Conservation (phyloP, 2,329 filamentous ascomycete genomes). For the Penicillium decumbens region DNA sequence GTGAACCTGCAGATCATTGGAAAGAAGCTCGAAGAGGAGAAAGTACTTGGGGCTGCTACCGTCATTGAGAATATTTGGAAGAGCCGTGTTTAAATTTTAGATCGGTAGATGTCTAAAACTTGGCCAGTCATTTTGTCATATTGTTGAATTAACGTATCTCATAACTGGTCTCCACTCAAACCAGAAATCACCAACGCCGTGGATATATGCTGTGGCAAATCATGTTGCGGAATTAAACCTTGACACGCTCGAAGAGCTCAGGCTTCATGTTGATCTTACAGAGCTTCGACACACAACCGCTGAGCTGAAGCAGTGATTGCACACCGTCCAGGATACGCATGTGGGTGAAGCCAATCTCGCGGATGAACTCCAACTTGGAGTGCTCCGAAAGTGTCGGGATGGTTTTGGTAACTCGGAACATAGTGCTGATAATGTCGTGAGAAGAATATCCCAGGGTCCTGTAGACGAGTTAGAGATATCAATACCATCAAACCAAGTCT, state of each 20-base stretch:
- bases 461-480: constrained; percentile 7
- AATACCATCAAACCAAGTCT: background rate
- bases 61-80: constrained; percentile 28
- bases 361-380: constrained; percentile 93
- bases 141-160: constrained; percentile 12
- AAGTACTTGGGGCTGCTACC: constrained; percentile 45
- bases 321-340: constrained; percentile 99
- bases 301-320: constrained; percentile 88
- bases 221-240: constrained; percentile 20
- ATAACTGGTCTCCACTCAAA: constrained; percentile 7
- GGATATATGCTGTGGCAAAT: constrained; percentile 21
- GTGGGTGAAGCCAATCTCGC: constrained; percentile 97
- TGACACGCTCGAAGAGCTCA: constrained; percentile 61
- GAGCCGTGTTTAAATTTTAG: background rate
- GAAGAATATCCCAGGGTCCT: constrained; percentile 89
- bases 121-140: background rate
- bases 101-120: background rate
- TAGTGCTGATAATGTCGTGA: constrained; percentile 97
- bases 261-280: constrained; percentile 97
- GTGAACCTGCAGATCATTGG: constrained; percentile 54
- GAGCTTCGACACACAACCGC: constrained; percentile 83
- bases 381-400: constrained; percentile 89
- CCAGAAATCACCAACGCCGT: constrained; percentile 25
- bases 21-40: constrained; percentile 53
- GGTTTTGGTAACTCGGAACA: constrained; percentile 98